Conservation (phyloP, 1,284 basidiomycete genomes). For the Kwoniella shivajii region DNA sequence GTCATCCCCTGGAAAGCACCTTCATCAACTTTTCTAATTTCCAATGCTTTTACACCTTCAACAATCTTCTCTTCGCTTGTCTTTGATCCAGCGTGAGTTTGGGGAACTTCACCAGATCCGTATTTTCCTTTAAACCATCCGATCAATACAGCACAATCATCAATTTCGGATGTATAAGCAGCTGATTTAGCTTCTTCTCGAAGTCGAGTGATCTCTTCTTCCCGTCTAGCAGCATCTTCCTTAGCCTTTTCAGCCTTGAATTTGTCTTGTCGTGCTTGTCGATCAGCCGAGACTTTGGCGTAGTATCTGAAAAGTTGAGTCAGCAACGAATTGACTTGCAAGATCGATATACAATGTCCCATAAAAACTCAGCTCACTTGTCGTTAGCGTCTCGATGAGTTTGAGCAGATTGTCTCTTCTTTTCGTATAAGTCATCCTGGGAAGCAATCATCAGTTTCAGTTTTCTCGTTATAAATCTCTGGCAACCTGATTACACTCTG, state of each 20-base stretch:
- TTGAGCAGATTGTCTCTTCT: slow-evolving; percentile 74
- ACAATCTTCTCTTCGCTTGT: slow-evolving; percentile 56
- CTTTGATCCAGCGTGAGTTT: slow-evolving; percentile 41
- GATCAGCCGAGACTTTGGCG: slow-evolving; percentile 73
- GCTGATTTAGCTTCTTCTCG: slow-evolving; percentile 89
- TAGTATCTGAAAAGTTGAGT: too few species aligned
- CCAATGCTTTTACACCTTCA: slow-evolving; percentile 76
- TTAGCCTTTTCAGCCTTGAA: slow-evolving; percentile 77
- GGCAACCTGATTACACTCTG: too few species aligned
- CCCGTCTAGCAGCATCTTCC: slow-evolving; percentile 79
- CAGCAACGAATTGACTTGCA: too few species aligned
- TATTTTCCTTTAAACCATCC: slow-evolving; percentile 81
- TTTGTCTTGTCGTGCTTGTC: slow-evolving; percentile 77
- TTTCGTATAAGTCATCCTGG: slow-evolving; percentile 68
- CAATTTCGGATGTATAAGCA: slow-evolving; percentile 90
- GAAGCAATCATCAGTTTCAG: slow-evolving; percentile 2
- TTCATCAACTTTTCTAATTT: slow-evolving; percentile 79
- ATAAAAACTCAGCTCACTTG: too few species aligned
- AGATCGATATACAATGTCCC: not conserved
- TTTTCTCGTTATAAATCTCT: not conserved
- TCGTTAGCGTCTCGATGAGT: slow-evolving; percentile 80
- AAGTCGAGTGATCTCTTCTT: slow-evolving; percentile 76
- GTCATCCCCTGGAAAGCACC: slow-evolving; percentile 68
- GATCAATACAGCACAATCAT: slow-evolving; percentile 78
- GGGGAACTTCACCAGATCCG: slow-evolving; percentile 53